Percentiles rank a stretch among this genome's conserved stretches.
Conservation (phyloP, 2,329 filamentous ascomycete genomes). For the Scedosporium dehoogii region DNA sequence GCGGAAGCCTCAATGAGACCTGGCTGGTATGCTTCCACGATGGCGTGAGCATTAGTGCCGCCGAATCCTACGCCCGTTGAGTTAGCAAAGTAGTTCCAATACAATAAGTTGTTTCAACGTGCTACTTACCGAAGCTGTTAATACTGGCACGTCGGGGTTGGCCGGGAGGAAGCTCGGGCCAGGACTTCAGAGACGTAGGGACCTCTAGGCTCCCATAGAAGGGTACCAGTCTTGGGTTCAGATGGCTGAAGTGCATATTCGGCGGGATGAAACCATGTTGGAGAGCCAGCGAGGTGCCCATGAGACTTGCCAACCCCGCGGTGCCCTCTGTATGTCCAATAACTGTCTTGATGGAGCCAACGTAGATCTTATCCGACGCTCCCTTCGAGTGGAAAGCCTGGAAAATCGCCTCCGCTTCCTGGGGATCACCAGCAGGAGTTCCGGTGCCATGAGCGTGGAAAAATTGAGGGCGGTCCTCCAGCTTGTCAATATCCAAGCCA, state of each 20-base stretch:
- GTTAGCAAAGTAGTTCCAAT: too few relatives aligned
- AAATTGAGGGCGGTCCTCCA: constrained; percentile 12
- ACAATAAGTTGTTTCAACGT: too few relatives aligned
- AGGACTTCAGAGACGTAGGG: constrained; percentile 12
- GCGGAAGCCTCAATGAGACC: not conserved
- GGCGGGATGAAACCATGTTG: constrained; percentile 15
- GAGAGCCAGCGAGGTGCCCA: constrained; percentile 16
- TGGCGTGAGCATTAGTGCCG: constrained; percentile 18
- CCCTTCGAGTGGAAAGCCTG: not conserved
- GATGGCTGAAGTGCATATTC: constrained; percentile 13
- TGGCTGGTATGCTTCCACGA: constrained; percentile 10
- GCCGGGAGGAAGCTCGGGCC: constrained; percentile 14
- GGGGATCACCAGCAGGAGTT: constrained; percentile 18
- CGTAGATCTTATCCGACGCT: constrained; percentile 17
- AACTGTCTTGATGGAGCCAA: constrained; percentile 16
- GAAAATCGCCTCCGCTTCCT: constrained; percentile 18
- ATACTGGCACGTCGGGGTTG: constrained; percentile 15
- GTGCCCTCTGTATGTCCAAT: constrained; percentile 18
- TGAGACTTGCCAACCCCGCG: constrained; percentile 15
- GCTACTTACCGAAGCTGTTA: constrained; percentile 17
- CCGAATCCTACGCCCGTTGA: constrained; percentile 11
- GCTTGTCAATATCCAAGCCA: constrained; percentile 17
- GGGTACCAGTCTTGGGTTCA: constrained; percentile 14
- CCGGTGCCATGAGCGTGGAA: not conserved
- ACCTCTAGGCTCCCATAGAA: not conserved